A percentile compares a stretch with the other conserved stretches of the same genome.
Evolutionary conservation across 805 yeast species (phyloP).

Genomic region (Cyberlindnera petersonii): DNA sequence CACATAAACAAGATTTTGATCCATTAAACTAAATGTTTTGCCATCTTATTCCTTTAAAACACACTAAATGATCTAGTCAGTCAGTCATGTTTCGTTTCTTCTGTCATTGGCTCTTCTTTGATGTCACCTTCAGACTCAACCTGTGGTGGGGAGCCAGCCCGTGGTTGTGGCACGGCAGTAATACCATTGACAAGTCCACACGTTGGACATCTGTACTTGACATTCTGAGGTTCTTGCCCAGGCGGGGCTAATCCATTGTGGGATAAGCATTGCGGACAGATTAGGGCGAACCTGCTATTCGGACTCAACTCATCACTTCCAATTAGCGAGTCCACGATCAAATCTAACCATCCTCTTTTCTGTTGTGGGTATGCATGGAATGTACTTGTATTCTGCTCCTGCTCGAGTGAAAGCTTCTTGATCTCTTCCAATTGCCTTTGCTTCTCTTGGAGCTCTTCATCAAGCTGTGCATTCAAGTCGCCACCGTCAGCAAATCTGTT

Average conservation of each 20-base stretch:
- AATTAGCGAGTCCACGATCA: slow-evolving; percentile 38
- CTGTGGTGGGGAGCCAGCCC: not conserved
- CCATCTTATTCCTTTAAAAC: too few species aligned
- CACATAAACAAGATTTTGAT: too few species aligned
- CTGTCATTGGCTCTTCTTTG: not conserved
- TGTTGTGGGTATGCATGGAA: slow-evolving; percentile 6
- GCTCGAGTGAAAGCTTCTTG: slow-evolving; percentile 30
- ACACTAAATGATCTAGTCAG: too few species aligned
- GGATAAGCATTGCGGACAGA: slow-evolving; percentile 58
- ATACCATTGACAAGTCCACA: slow-evolving; percentile 47
- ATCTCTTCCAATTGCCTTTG: slow-evolving; percentile 37
- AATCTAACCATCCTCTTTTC: slow-evolving; percentile 29
- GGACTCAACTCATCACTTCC: slow-evolving; percentile 66
- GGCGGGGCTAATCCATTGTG: slow-evolving; percentile 86
- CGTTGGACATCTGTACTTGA: slow-evolving; percentile 59
- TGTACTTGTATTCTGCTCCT: slow-evolving; percentile 2
- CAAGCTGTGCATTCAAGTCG: slow-evolving; percentile 41
- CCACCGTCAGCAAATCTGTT: slow-evolving; percentile 56
- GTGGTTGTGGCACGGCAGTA: not conserved
- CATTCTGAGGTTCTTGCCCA: slow-evolving; percentile 46
- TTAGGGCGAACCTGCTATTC: slow-evolving; percentile 62
- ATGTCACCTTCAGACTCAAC: too few species aligned
- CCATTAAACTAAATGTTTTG: too few species aligned
- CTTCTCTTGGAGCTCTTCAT: slow-evolving; percentile 39
- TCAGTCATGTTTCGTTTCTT: not conserved